Conservation (phyloP, 805 yeast genomes). For the Starmerella vitae region DNA sequence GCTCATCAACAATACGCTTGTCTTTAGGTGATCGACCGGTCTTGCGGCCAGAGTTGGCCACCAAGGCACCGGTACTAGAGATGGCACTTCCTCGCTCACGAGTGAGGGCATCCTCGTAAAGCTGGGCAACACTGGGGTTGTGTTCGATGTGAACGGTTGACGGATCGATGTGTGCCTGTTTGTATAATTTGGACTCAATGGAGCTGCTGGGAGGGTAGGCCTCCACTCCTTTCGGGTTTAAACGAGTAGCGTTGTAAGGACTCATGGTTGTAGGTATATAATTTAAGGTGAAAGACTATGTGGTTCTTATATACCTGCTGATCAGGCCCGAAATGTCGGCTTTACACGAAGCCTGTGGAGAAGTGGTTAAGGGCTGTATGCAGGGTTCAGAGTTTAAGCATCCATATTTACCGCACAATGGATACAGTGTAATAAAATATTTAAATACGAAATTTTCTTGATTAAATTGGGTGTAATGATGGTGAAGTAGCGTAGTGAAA, state of each 20-base stretch:
- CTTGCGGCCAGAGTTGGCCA: slow-evolving; percentile 89
- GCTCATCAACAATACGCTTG: slow-evolving; percentile 94
- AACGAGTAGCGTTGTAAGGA: slow-evolving; percentile 27
- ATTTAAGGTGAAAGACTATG: too few species aligned
- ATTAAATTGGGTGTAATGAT: too few species aligned
- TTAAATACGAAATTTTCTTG: too few species aligned
- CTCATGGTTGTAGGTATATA: too few species aligned
- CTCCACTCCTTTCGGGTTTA: slow-evolving; percentile 33
- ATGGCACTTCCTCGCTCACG: slow-evolving; percentile 82
- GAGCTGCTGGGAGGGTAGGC: slow-evolving; percentile 31
- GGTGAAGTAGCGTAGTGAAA: too few species aligned
- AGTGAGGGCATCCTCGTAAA: slow-evolving; percentile 83
- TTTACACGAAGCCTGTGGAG: too few species aligned
- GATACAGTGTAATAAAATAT: too few species aligned
- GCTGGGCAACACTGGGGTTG: slow-evolving; percentile 83
- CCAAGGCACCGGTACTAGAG: slow-evolving; percentile 83
- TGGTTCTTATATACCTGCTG: too few species aligned
- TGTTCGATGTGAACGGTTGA: slow-evolving; percentile 38
- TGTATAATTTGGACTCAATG: slow-evolving; percentile 31
- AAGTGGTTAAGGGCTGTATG: too few species aligned
- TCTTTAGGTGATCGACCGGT: slow-evolving; percentile 98
- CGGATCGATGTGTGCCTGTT: slow-evolving; percentile 32
- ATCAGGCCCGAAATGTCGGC: too few species aligned
- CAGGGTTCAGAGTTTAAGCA: too few species aligned
- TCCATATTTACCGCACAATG: too few species aligned